Evolutionary conservation across 768 basidiomycete genomes (phyloP), one percentile per base, ranked within the genome.

Genomic region (Tricholoma hemisulphureum): DNA sequence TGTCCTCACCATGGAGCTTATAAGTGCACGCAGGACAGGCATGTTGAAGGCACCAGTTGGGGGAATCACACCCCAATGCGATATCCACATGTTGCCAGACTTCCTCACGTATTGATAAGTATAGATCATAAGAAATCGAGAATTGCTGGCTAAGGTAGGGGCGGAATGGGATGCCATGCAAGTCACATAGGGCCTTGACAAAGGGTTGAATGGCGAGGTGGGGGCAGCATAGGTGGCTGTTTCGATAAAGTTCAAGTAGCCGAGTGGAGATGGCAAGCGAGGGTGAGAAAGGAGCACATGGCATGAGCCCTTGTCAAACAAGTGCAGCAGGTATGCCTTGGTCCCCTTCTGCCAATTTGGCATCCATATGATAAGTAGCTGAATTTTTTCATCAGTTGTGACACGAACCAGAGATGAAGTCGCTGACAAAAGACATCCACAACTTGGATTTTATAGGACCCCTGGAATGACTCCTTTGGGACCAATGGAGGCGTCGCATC

Each of bases 131-230:
- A 23, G 59, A 60, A 2, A 65, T 65, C 1, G 59, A 57, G 48
- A 71, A 71, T 57, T 69, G 63, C 2, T 59, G 20, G 23, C 52
- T 37, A 4, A 69, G 53, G 46, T 63, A 54, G 0, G 56, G 41
- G 20, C 57, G 34, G 56, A 61, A 67, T 2, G 64, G 62, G 0
- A 63, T 53, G 4, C 59, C 35, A 20, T 75, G 69, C n/a, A 73
- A 21, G 51, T 74, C 65, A 26, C 68, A 72, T 0, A 75, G 52
- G 1, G 51, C 55, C 37, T 71, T 71, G n/a, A 66, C 37, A 51
- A 72, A 71, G 3, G 67, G 55, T 45, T 74, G 61, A 9, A 67
- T 60, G 0, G 68, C 52, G 2, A 73, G 61, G 18, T 61, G 62
- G 20, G 71, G 71, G 41, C 64, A 70, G 9, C 62, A 37, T 1